Evolutionary conservation across 2,329 filamentous ascomycete genomes (phyloP).

Genomic region (Hymenoscyphus fructigenus): DNA sequence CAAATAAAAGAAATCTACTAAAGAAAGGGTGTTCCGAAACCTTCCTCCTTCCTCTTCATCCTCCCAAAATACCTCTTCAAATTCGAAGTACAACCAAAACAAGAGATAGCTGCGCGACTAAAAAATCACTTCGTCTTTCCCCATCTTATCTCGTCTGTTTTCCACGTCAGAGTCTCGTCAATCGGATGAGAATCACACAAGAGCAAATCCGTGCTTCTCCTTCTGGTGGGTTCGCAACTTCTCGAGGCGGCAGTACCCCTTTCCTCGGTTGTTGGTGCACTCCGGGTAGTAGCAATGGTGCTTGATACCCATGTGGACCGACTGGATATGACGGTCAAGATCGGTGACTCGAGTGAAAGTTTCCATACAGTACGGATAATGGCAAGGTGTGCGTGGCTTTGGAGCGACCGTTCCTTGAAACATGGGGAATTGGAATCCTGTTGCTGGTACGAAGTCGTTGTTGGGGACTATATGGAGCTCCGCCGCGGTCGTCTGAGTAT

Average conservation of each 20-base stretch:
- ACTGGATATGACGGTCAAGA: constrained; percentile 18
- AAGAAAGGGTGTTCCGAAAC: neutral
- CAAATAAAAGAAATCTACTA: neutral
- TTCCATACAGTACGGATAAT: constrained; percentile 15
- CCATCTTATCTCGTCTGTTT: neutral
- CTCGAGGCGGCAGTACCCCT: constrained; percentile 24
- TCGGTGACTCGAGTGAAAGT: constrained; percentile 20
- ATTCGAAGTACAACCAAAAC: neutral
- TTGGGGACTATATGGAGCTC: too few relatives aligned
- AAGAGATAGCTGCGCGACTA: neutral
- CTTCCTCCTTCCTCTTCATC: neutral
- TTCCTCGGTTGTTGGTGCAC: constrained; percentile 21
- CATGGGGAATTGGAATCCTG: neutral
- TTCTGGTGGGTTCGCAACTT: constrained; percentile 24
- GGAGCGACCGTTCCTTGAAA: neutral
- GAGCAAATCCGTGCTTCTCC: constrained; percentile 22
- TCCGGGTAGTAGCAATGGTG: constrained; percentile 17
- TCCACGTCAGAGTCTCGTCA: neutral
- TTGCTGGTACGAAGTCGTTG: neutral
- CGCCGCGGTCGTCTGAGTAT: too few relatives aligned
- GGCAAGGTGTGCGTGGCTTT: constrained; percentile 6
- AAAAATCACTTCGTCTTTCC: neutral
- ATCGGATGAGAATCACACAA: constrained; percentile 1
- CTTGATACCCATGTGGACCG: constrained; percentile 23
- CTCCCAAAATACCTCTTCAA: neutral